Base-by-base conservation (phyloP, 2,329 filamentous ascomycete species). In the Penicillium capsulatum region DNA sequence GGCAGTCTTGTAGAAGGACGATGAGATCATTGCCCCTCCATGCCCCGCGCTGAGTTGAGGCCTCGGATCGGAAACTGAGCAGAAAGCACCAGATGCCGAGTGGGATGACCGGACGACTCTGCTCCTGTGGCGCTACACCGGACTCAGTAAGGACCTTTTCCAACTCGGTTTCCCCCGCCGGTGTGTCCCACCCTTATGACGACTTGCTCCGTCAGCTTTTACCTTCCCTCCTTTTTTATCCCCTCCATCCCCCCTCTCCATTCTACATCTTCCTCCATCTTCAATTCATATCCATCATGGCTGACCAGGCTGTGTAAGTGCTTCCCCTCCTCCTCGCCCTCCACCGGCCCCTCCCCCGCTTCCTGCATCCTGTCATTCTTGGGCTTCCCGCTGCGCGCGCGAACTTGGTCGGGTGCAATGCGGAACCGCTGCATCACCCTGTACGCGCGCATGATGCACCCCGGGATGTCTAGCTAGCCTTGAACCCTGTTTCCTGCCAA, bases 261-360 rank as follows among this genome's bases (percentile, higher is more conserved):
- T 40, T 31, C 16, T 38, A 37, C 48, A 36, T 62, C 57, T 49
- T 30, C 31, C 31, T 30, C 29, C 34, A 37, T 42, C 40, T 43
- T 40, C 40, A 41, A 43, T 43, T 38, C 36, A 46, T 47, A 39
- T 40, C 50, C 58, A 66, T 56, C 51, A 70, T 70, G 67, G 61
- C 65, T 53, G 63, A 65, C 42, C 53, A 68, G 49, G 67, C 66
- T 64, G 64, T 68, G 67, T 70, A 63, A 69, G 67, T 69, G 19
- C 17, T 38, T 32, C 26, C 20, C 44, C 42, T 40, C 34, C 42
- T 30, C 22, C 36, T 40, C 29, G 17, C 39, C 36, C 38, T 43
- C 42, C 30, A 22, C 24, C 36, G 36, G 29, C 13, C 22, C 28
- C 17, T 19, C 17, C 11, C 29, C 17, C 26, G 7, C 13, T 31